Conservation (phyloP, 208 protist species). For the Leishmania major region DNA sequence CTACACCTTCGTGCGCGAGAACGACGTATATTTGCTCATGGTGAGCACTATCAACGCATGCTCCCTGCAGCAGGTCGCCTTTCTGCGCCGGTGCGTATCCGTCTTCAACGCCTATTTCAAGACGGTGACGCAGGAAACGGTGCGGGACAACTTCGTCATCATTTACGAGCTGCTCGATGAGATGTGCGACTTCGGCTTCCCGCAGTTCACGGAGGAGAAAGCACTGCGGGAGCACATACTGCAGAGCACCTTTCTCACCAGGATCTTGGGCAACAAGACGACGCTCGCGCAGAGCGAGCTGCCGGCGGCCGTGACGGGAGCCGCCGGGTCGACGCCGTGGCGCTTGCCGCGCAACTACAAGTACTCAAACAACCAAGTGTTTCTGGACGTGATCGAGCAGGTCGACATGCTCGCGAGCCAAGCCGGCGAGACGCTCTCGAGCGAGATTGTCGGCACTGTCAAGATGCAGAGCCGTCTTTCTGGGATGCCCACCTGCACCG, state of each 20-base stretch:
- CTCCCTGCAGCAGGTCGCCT: conserved; percentile 93
- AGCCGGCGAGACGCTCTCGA: conserved; percentile 94
- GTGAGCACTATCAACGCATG: conserved; percentile 96
- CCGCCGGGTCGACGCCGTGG: conserved; percentile 95
- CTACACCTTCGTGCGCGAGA: conserved; percentile 96
- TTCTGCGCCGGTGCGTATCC: conserved; percentile 92
- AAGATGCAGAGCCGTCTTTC: conserved; percentile 96
- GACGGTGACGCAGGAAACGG: conserved; percentile 94
- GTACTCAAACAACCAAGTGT: conserved; percentile 98
- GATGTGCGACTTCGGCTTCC: conserved; percentile 99
- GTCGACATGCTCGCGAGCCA: conserved; percentile 96
- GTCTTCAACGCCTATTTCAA: conserved; percentile 96
- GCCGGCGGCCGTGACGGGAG: conserved; percentile 89
- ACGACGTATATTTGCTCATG: conserved; percentile 95
- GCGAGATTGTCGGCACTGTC: conserved; percentile 95
- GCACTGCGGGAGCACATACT: conserved; percentile 97
- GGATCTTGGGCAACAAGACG: conserved; percentile 45
- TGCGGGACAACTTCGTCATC: conserved; percentile 98
- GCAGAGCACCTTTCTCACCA: conserved; percentile 75
- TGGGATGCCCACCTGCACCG: conserved; percentile 98
- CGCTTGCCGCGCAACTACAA: conserved; percentile 94
- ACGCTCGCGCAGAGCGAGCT: conserved; percentile 29
- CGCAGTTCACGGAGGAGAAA: conserved; percentile 96
- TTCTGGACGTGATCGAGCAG: conserved; percentile 98
- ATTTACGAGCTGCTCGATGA: conserved; percentile 99